Conservation (phyloP, 305 asterid species). For the Fraxinus latifolia region DNA sequence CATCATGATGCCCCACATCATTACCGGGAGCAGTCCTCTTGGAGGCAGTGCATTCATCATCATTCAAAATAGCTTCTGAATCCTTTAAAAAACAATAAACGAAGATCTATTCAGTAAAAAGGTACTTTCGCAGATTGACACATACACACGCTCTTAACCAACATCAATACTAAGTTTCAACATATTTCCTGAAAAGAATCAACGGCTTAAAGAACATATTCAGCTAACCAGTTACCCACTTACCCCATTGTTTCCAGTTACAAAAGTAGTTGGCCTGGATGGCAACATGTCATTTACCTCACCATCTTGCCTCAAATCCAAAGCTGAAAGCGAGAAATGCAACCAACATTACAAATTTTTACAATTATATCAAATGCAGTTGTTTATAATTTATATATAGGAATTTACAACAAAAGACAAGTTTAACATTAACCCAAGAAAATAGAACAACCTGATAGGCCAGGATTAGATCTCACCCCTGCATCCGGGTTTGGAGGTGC, state of each 20-base stretch:
- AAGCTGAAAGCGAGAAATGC: conserved; percentile 36
- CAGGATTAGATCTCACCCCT: conserved; percentile 40
- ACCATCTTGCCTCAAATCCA: conserved; percentile 39
- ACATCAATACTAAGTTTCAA: background rate
- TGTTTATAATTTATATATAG: background rate
- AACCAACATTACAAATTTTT: conserved; percentile 12
- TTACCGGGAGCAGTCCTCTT: conserved; percentile 25
- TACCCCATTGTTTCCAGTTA: conserved; percentile 50
- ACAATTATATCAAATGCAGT: background rate
- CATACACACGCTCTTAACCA: background rate
- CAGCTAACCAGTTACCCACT: background rate
- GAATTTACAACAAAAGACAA: background rate
- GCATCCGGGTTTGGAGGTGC: conserved; percentile 34
- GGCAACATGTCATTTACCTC: conserved; percentile 27
- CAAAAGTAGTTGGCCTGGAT: conserved; percentile 33
- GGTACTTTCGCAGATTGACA: background rate
- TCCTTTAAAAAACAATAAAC: conserved; percentile 32
- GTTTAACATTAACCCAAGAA: conserved; percentile 13
- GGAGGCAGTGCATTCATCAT: conserved; percentile 36
- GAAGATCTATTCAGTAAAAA: conserved; percentile 13
- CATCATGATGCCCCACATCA: conserved; percentile 35
- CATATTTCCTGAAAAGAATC: background rate
- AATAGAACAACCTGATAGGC: conserved; percentile 38
- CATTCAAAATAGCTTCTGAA: conserved; percentile 36
- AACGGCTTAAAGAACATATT: conserved; percentile 7